These are phyloP conservation scores for Trichoderma lentiforme DNA, from an alignment of 2,329 filamentous ascomycete species.

Conservation along the genomic window DNA sequence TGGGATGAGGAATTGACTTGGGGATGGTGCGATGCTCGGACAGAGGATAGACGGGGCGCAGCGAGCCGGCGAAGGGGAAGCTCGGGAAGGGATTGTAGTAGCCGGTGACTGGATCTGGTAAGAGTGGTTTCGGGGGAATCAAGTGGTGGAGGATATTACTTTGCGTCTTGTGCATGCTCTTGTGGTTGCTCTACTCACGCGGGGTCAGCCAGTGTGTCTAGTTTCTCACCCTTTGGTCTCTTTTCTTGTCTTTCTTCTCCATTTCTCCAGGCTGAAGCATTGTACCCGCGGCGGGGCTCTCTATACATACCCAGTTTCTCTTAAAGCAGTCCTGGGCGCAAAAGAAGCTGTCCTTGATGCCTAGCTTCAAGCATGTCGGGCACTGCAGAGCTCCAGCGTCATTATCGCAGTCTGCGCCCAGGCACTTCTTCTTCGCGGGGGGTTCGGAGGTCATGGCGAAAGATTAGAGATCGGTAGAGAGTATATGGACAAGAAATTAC, in stretches of 20 bases:
- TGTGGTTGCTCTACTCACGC: constrained; percentile 67
- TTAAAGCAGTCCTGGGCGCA: constrained; percentile 99
- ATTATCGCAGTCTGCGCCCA: constrained; percentile 80
- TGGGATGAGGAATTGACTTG: constrained; percentile 75
- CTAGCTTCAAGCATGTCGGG: constrained; percentile 88
- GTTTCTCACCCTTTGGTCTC: neutral
- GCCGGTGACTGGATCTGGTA: constrained; percentile 87
- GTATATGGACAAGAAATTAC: neutral
- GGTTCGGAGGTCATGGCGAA: constrained; percentile 47
- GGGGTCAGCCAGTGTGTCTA: constrained; percentile 19
- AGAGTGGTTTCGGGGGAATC: constrained; percentile 75
- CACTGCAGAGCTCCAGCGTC: constrained; percentile 85
- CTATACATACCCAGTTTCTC: constrained; percentile 78
- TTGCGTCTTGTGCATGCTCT: constrained; percentile 67
- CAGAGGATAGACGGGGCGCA: constrained; percentile 85
- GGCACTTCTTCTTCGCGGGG: constrained; percentile 65
- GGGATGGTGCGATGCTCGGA: constrained; percentile 71
- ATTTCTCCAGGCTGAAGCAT: neutral
- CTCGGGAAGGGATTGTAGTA: constrained; percentile 89
- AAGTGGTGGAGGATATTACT: constrained; percentile 70
- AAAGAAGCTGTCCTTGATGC: constrained; percentile 86
- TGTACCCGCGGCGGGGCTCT: neutral
- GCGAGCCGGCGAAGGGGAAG: constrained; percentile 74
- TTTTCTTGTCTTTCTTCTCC: neutral
- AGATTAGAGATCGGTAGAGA: neutral